Base-by-base conservation (phyloP, 2,329 filamentous ascomycete species). In the Exophiala phaeomuriformis region DNA sequence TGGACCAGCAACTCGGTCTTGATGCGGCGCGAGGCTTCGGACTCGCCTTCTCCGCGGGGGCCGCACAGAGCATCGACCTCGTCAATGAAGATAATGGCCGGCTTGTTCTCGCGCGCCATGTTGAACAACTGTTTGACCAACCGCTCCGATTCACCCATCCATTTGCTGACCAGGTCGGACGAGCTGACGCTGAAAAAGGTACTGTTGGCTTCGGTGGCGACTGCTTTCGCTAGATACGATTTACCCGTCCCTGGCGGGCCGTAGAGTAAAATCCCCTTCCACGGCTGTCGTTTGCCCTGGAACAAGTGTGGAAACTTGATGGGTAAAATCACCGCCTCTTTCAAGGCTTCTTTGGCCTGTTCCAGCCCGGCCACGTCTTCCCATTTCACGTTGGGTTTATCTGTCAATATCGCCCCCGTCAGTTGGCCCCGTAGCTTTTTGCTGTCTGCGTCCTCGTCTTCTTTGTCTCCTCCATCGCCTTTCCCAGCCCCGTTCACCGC, bases 121-220 rank as follows among this genome's bases (percentile, higher is more conserved):
- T 86, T 89, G 75, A 98, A 98, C 7, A 98, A 80, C 60, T 95
- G 87, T 68, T 97, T 97, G 53, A 98, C 93, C 63, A 98, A 80
- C 66, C 90, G 83, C 82, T 98, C 93, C 77, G 88, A 94, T 73
- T 98, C 93, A 75, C 93, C 93, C 93, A 98, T 98, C 93, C 93
- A 98, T 69, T 98, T 98, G 70, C 89, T 95, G 57, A 98, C 93
- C 71, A 98, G 71, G 69, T 98, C 93, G 67, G 89, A 95, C 77
- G 88, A 95, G 73, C 88, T 95, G 62, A 98, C 91, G 67, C 90
- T 96, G 79, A 98, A 98, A 69, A 98, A 98, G 2, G 93, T 97
- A 72, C 90, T 96, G 72, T 98, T 97, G 55, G 93, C 93, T 72
- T 98, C 93, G 12, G 93, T 98, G 49, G 93, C 93, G 47, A 98